A percentile compares a stretch with the other conserved stretches of the same genome.
Evolutionary conservation across 1,284 basidiomycete genomes (phyloP).

Genomic region (Vanrija sp.): DNA sequence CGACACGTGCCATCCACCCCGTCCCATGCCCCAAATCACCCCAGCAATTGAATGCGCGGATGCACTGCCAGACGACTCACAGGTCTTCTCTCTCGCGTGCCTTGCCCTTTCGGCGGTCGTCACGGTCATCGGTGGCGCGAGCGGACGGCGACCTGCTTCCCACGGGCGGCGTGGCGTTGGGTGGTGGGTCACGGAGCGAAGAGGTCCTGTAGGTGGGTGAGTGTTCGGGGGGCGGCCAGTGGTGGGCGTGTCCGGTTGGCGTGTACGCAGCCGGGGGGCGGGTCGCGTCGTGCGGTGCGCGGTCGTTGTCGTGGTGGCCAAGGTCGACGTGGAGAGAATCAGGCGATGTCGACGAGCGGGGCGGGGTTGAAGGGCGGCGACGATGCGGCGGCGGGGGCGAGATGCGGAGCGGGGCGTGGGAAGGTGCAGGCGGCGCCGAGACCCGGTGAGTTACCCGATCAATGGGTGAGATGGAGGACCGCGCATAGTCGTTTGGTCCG

Average conservation of each 20-base stretch:
- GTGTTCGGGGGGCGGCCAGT: neutral
- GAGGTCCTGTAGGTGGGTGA: constrained; percentile 26
- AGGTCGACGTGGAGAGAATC: neutral
- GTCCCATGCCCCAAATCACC: no score
- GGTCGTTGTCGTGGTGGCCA: no score
- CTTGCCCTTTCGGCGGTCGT: constrained; percentile 16
- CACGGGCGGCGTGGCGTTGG: constrained; percentile 24
- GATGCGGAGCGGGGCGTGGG: no score
- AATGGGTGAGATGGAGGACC: no score
- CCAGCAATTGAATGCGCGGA: no score
- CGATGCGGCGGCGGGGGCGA: neutral
- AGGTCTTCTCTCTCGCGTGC: constrained; percentile 16
- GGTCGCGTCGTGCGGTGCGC: neutral
- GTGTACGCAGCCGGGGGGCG: neutral
- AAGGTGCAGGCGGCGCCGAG: no score
- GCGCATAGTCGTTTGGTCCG: no score
- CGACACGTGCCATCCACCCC: neutral
- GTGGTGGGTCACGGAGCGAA: constrained; percentile 29
- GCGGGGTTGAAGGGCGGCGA: neutral
- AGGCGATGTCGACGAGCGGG: neutral
- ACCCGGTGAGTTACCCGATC: no score
- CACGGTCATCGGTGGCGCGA: constrained; percentile 8
- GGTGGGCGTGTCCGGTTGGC: neutral
- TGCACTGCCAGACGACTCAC: constrained; percentile 13
- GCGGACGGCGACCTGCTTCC: constrained; percentile 19